Base-by-base conservation (phyloP, 441 rosid genomes). In the Manihot esculenta region DNA sequence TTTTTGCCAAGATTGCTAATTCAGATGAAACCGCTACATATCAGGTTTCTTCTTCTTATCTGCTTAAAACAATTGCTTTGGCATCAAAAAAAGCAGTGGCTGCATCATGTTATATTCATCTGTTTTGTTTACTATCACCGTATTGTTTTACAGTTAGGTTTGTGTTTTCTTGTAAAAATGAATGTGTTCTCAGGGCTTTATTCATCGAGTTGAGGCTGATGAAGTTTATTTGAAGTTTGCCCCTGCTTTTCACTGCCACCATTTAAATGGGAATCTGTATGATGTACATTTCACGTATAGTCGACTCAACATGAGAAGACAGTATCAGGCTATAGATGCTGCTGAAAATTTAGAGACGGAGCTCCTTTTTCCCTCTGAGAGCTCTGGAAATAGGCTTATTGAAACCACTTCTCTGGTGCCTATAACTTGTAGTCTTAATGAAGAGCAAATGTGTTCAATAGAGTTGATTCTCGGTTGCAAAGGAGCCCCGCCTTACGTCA, bases 401-500 rank as follows among this genome's bases (percentile, higher is more conserved):
- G 62, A 78, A 64, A 53, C 68, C 15, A 27, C 65, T 26, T 24
- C 72, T 42, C 66, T 89, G 64, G 79, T 73, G 24, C 86, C 89
- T 15, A 77, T 81, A 56, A 69, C 82, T 2, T 48, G 72, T 65
- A 76, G 26, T 53, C 78, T 88, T 13, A 88, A 87, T 1, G 82
- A 75, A 80, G 93, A 88, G 73, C 93, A 88, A 75, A 76, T 45
- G 47, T 77, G 10, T 74, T 80, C 89, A 1, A 67, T 88, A 67
- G 79, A 83, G 81, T 82, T 69, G 82, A 84, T 86, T 48, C 87
- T 86, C 41, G 80, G 85, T 26, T 83, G 87, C 79, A 76, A 77
- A 74, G 89, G 88, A 59, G 89, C 78, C 58, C 87, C 88, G 27
- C 93, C 93, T 5, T 88, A 85, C 71, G 83, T 85, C 54, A 85